Base-by-base conservation (phyloP, 139 green algal genomes). In the Eudorina sp. region DNA sequence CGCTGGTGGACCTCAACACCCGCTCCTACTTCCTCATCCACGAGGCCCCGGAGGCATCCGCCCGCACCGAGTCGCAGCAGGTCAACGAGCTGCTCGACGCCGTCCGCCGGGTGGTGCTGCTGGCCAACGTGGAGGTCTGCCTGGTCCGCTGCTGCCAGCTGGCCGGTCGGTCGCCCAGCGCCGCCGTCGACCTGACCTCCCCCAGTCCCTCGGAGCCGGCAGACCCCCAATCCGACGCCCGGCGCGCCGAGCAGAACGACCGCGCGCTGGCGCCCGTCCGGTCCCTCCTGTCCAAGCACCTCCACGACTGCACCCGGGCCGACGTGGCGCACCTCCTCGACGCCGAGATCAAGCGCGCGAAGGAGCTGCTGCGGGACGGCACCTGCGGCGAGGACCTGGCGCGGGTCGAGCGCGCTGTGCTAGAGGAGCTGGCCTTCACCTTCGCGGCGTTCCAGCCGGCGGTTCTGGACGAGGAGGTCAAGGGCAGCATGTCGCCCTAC, bases 61-160 rank as follows among this genome's bases (percentile, higher is more conserved):
- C 46, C 7, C 46, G 5, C 4, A 14, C 3, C 7, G 36, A 4
- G 46, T 31, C 6, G n/a, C 46, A 14, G 1, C 43, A 14, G 46
- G 23, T 66, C 16, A 38, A 40, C 43, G 2, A 25, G n/a, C 48
- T 82, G 29, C 43, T 27, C 0, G 3, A 36, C 3, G 40, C 53
- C 34, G 48, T 83, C 7, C 76, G 76, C 34, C 19, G 25, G 0
- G 76, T 51, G 0, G 51, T 83, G 31, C 11, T 83, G 3, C 76
- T 83, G 31, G 76, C 76, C 76, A 83, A 83, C 53, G 18, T 83
- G 76, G 51, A 83, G 53, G 31, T 69, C n/a, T 69, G 51, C n/a
- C 9, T 83, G 4, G 36, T 53, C 7, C 76, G 74, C 41, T 60
- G 36, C 41, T 58, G 41, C 19, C 41, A 79, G 41, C 41, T 79